Percentiles rank a stretch among this genome's conserved stretches.
Evolutionary conservation across 176 grass and related monocot species (phyloP).

Genomic region (maize (Zea mays)): Zm-B73-REFERENCE-NAM-5.0 NC_050098.1:221173001-221173500

Average conservation of each 20-base stretch:
- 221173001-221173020: constrained; percentile 18
- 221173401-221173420: constrained; percentile 2
- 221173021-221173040: not conserved
- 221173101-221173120: not conserved
- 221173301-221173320: constrained; percentile 19
- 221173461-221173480: not conserved
- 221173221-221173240: not conserved
- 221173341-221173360: constrained; percentile 5
- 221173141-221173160: not conserved
- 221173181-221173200: not conserved
- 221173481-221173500: not conserved
- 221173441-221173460: not conserved
- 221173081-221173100: not conserved
- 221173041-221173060: not conserved
- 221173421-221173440: not conserved
- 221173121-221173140: not conserved
- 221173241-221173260: not conserved
- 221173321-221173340: constrained; percentile 11
- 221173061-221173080: not conserved
- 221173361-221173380: not conserved
- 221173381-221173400: not conserved
- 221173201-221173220: constrained; percentile 7
- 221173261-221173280: not conserved
- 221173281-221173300: constrained; percentile 19
- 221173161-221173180: constrained; percentile 6